Percentiles rank a stretch among this genome's conserved stretches.
Evolutionary conservation across 805 yeast genomes (phyloP).

Genomic region (Metschnikowia reukaufii): DNA sequence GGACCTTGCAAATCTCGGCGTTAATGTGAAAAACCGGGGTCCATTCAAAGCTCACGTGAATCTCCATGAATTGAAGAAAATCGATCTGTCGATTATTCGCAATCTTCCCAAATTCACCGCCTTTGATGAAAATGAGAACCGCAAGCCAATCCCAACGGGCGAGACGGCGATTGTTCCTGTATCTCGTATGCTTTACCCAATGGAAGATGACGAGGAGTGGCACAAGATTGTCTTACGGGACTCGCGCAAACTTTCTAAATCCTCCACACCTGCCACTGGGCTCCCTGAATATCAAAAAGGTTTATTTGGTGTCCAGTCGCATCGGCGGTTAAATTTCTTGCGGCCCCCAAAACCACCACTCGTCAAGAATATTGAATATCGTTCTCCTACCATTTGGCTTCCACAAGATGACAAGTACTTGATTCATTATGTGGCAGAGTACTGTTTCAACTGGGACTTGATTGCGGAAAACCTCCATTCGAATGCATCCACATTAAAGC

Average conservation of each 20-base stretch:
- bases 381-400: slow-evolving; percentile 94
- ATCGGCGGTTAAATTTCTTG: slow-evolving; percentile 59
- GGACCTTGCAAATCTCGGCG: slow-evolving; percentile 27
- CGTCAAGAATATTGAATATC: slow-evolving; percentile 69
- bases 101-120: slow-evolving; percentile 50
- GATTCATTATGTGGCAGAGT: slow-evolving; percentile 79
- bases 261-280: slow-evolving; percentile 11
- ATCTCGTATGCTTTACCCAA: slow-evolving; percentile 63
- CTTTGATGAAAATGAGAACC: slow-evolving; percentile 36
- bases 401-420: slow-evolving; percentile 88
- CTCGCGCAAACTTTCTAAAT: neutral
- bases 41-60: slow-evolving; percentile 51
- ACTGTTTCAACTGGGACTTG: slow-evolving; percentile 89
- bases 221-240: slow-evolving; percentile 55
- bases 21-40: slow-evolving; percentile 2
- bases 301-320: slow-evolving; percentile 50
- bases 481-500: slow-evolving; percentile 53
- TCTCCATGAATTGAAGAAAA: slow-evolving; percentile 40
- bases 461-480: slow-evolving; percentile 79
- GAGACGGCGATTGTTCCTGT: slow-evolving; percentile 50
- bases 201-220: slow-evolving; percentile 65
- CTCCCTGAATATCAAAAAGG: slow-evolving; percentile 55
- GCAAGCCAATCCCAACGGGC: slow-evolving; percentile 19
- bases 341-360: slow-evolving; percentile 94
- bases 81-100: slow-evolving; percentile 49